phyloP scores from a whole-genome alignment of 768 basidiomycete genomes.

The Lactarius hatsudake region DNA sequence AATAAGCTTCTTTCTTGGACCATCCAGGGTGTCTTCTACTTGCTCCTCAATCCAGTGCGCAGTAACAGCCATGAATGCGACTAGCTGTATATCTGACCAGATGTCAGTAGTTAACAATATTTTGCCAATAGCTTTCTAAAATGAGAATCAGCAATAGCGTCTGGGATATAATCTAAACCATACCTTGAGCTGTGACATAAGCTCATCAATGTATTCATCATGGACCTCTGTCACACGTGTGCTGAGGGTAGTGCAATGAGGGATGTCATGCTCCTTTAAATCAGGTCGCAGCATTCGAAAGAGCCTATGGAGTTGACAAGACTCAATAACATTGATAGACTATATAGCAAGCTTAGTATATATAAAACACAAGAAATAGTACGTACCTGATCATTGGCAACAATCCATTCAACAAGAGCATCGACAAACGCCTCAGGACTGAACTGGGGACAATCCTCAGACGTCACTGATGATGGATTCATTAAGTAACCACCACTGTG shows the following conservation, averaged over 20 bases:
- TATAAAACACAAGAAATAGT: neutral
- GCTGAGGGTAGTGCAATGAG: neutral
- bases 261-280: neutral
- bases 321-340: conserved; percentile 3
- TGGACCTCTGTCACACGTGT: too few species aligned
- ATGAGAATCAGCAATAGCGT: too few species aligned
- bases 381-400: neutral
- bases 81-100: conserved; percentile 36
- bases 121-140: neutral
- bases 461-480: too few species aligned
- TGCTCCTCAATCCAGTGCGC: conserved; percentile 40
- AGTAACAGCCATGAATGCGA: conserved; percentile 43
- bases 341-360: neutral
- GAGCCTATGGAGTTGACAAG: neutral
- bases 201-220: too few species aligned
- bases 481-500: too few species aligned
- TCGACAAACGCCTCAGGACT: neutral
- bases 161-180: too few species aligned
- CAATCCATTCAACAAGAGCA: neutral
- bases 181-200: too few species aligned
- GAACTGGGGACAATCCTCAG: too few species aligned
- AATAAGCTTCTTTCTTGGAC: neutral
- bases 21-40: too few species aligned
- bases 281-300: neutral
- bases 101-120: conserved; percentile 21